Evolutionary conservation across 2,329 filamentous ascomycete species (phyloP), one percentile per base, ranked within the genome.

Genomic region (Trichothecium sympodiale): DNA sequence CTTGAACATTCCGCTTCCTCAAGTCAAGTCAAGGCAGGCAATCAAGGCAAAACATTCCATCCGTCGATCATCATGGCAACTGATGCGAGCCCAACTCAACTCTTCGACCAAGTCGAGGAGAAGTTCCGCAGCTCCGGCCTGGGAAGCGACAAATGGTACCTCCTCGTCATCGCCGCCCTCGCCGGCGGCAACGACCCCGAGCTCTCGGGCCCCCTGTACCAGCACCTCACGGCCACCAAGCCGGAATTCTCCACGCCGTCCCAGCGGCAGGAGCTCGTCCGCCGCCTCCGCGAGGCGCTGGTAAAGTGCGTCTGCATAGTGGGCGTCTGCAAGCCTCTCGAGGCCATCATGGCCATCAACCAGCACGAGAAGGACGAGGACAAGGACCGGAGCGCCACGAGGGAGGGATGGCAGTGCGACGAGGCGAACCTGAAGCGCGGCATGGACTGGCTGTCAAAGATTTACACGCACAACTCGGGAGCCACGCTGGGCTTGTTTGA

Each of bases 271-370:
- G 50, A 49, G 0, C 55, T 76, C 7, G 56, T 74, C 37, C 62
- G 65, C 3, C 56, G 69, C 3, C 45, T 76, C 3, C 64, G 76
- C 30, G 77, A 80, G 51, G 65, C 64, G 0, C 56, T 80, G 10
- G 52, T 81, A 39, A 79, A 80, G 52, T 55, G 64, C n/a, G 60
- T 74, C 9, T 58, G 61, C 10, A 57, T 80, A 3, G 62, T 77
- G 13, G 77, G 77, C 1, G 71, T 80, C 1, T 76, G 71, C 51
- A 79, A 77, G 46, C 73, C 74, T 7, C 52, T 80, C 4, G 74
- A 78, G 45, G 67, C 72, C 2, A 67, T 78, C 30, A 58, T 77
- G 7, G 59, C 65, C n/a, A 75, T 78, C 36, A 59, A 54, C 38
- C 56, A 61, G 13, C 48, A 70, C 8, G 71, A 76, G 43, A 43